Percentiles rank a stretch among this genome's conserved stretches.
Evolutionary conservation across 805 yeast species (phyloP).

Genomic region (Nakazawaea wickerhamii): DNA sequence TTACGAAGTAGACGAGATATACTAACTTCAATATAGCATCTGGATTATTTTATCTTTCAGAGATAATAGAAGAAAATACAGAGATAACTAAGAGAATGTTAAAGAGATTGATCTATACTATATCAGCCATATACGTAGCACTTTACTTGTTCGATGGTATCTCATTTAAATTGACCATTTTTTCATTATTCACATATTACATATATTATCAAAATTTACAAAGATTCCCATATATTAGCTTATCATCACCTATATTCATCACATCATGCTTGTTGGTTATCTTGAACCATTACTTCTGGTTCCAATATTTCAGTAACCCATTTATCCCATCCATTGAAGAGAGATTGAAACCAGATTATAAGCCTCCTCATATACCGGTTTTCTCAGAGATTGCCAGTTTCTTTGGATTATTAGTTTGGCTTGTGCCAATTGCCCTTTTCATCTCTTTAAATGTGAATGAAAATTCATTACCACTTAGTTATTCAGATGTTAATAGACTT

Average conservation of each 20-base stretch:
- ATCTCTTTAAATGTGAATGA: constrained; percentile 91
- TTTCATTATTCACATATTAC: constrained; percentile 65
- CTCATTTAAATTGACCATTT: constrained; percentile 61
- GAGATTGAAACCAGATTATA: constrained; percentile 51
- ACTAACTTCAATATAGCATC: constrained; percentile 72
- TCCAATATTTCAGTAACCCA: constrained; percentile 71
- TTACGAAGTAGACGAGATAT: too few relatives aligned
- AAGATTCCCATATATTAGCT: constrained; percentile 77
- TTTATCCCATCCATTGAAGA: constrained; percentile 64
- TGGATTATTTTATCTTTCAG: constrained; percentile 86
- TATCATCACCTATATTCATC: constrained; percentile 67
- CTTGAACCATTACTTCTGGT: constrained; percentile 85
- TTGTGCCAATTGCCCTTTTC: constrained; percentile 87
- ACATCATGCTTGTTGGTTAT: constrained; percentile 68
- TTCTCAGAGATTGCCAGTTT: constrained; percentile 93
- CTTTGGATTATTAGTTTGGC: constrained; percentile 91
- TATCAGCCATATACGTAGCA: constrained; percentile 49
- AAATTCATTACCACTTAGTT: constrained; percentile 62
- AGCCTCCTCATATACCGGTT: constrained; percentile 65
- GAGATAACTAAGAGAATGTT: constrained; percentile 75
- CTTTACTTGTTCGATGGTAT: constrained; percentile 72
- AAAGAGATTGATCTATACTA: constrained; percentile 52
- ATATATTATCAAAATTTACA: constrained; percentile 73
- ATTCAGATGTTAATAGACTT: constrained; percentile 18
- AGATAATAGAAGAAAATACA: constrained; percentile 88